phyloP scores from a whole-genome alignment of 2,329 filamentous ascomycete species.

The Verticillium longisporum region DNA sequence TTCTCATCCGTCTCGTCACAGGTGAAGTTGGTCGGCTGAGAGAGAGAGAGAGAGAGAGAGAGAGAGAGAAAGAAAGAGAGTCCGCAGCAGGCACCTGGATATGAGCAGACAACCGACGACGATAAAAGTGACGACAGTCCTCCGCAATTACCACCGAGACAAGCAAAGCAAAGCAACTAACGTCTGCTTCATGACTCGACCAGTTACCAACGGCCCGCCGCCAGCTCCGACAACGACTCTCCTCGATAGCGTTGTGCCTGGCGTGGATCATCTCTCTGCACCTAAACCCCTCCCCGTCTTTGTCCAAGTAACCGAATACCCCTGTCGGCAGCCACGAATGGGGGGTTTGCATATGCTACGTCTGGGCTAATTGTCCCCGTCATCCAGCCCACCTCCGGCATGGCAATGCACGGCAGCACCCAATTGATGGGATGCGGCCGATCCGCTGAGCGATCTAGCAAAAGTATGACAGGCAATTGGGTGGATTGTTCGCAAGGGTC shows the following conservation, averaged over 20 bases:
- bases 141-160: not conserved
- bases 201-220: not conserved
- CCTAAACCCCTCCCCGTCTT: not conserved
- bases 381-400: not conserved
- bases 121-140: not conserved
- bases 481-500: not conserved
- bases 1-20: not conserved
- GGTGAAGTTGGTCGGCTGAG: not conserved
- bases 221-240: not conserved
- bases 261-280: not conserved
- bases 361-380: not conserved
- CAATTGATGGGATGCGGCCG: not conserved
- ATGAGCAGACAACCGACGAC: not conserved
- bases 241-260: not conserved
- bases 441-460: not conserved
- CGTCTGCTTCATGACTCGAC: not conserved
- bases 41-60: not conserved
- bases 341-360: conserved; percentile 4
- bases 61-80: too few relatives aligned
- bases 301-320: not conserved
- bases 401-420: not conserved
- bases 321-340: conserved; percentile 5
- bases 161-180: not conserved
- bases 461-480: not conserved
- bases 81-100: too few relatives aligned